Evolutionary conservation across 1,284 basidiomycete species (phyloP), one percentile per base, ranked within the genome.

Genomic region (Ganoderma sinense): DNA sequence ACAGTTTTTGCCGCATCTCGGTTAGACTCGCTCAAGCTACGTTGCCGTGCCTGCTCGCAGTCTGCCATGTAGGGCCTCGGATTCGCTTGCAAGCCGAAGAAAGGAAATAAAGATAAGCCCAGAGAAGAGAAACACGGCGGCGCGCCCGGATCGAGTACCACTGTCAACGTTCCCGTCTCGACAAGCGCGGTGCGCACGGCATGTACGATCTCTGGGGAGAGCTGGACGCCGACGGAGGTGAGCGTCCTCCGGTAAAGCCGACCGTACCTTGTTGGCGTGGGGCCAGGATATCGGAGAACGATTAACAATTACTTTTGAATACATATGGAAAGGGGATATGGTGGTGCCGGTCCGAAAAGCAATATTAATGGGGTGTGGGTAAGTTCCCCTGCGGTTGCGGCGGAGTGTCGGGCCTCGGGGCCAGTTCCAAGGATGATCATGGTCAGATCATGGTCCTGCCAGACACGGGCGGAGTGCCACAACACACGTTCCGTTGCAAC

Each of bases 1-100:
- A 67, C 72, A 72, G 3, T 26, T 51, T 48, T 51, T 51, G 48
- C 48, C 48, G 48, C 23, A 51, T 51, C 26, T 51, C 11, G 48
- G 23, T 51, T 26, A 51, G 48, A 51, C 48, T 26, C 11, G 48
- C 48, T 51, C 48, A 23, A 51, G 48, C 48, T 51, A 51, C 23
- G 23, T 26, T 51, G 20, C 20, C 48, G 23, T 51, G 48, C 14
- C 48, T 51, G 48, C 48, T 51, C 48, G 48, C 48, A 14, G 48
- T 51, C n/a, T 59, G 36, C 58, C 58, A 59, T 33, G 10, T n/a
- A 56, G 10, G 33, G 36, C 20, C 20, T 39, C n/a, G 29, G 33
- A 3, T 59, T 59, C 20, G n/a, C 10, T 39, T 33, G n/a, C 58
- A 33, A 8, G 55, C 55, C 31, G n/a, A 59, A 4, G 33, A n/a